Percentiles rank a stretch among this genome's conserved stretches.
These are phyloP conservation scores for Phialophora tarda DNA, from an alignment of 2,329 filamentous ascomycete species.

Conservation along the genomic window DNA sequence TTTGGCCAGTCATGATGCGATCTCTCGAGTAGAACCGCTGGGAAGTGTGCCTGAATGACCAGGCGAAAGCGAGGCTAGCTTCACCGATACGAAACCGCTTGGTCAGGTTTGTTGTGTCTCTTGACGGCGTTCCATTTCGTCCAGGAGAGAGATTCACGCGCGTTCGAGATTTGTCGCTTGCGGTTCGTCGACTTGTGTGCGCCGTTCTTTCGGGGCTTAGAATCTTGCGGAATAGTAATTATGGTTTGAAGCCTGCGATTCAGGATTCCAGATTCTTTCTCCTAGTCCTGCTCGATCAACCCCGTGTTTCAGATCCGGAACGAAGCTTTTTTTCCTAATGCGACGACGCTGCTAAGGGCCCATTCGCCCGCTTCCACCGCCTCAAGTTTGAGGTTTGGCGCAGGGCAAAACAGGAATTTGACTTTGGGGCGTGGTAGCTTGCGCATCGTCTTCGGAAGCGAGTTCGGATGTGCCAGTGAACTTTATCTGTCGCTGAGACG, in stretches of 20 bases:
- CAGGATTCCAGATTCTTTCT: neutral
- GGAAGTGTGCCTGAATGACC: neutral
- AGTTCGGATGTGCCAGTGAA: conserved; percentile 6
- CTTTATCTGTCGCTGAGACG: neutral
- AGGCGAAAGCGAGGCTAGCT: neutral
- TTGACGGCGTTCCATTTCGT: neutral
- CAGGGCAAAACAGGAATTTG: neutral
- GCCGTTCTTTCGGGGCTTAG: neutral
- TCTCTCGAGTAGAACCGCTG: neutral
- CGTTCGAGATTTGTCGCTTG: neutral
- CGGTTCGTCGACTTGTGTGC: neutral
- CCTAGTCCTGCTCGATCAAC: conserved; percentile 3
- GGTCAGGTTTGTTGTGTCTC: neutral
- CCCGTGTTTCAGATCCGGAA: conserved; percentile 11
- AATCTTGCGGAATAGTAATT: neutral
- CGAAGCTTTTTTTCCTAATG: neutral
- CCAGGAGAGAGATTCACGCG: neutral
- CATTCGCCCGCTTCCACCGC: neutral
- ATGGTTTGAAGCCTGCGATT: neutral
- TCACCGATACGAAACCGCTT: conserved; percentile 1
- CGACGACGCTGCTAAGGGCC: neutral
- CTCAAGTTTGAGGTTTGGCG: neutral
- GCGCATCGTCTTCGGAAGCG: conserved; percentile 7
- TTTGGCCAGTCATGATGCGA: neutral
- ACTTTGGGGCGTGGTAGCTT: conserved; percentile 4